Conservation (phyloP, 2,329 filamentous ascomycete genomes). For the Coniochaeta hoffmannii region DNA sequence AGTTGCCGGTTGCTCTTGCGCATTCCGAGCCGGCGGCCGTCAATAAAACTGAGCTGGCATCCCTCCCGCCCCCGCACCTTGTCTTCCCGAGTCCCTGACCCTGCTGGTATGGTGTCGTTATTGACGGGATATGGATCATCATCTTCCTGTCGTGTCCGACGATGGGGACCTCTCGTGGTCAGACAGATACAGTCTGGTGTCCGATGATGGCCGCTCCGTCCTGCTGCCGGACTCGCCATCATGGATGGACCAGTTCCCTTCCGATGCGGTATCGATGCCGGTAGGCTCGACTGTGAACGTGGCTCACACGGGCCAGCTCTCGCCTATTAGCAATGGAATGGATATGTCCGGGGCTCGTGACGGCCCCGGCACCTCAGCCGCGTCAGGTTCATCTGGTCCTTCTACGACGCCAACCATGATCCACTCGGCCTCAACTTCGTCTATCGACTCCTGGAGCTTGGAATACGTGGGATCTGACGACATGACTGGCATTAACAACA, state of each 20-base stretch:
- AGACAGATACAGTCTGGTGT: constrained; percentile 35
- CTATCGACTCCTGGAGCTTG: constrained; percentile 36
- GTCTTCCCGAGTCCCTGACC: constrained; percentile 3
- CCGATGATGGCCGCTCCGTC: constrained; percentile 31
- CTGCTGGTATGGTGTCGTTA: constrained; percentile 32
- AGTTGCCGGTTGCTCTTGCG: neutral
- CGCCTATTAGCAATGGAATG: constrained; percentile 44
- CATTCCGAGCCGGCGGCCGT: neutral
- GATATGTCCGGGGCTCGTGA: constrained; percentile 23
- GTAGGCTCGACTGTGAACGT: constrained; percentile 20
- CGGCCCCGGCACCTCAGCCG: constrained; percentile 15
- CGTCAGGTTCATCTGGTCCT: constrained; percentile 23
- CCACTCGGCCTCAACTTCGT: constrained; percentile 41
- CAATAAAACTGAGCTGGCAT: neutral
- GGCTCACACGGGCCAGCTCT: constrained; percentile 39
- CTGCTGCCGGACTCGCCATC: constrained; percentile 25
- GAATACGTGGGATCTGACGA: constrained; percentile 17
- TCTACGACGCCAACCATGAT: constrained; percentile 33
- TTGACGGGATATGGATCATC: constrained; percentile 39
- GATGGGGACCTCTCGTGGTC: constrained; percentile 37
- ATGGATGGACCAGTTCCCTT: constrained; percentile 24
- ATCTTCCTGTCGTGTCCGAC: constrained; percentile 32
- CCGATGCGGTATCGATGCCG: constrained; percentile 22
- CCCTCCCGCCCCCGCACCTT: constrained; percentile 4
- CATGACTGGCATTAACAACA: constrained; percentile 18